Conservation (phyloP, 257 asterid species). For the Solanum tacnaense region DNA sequence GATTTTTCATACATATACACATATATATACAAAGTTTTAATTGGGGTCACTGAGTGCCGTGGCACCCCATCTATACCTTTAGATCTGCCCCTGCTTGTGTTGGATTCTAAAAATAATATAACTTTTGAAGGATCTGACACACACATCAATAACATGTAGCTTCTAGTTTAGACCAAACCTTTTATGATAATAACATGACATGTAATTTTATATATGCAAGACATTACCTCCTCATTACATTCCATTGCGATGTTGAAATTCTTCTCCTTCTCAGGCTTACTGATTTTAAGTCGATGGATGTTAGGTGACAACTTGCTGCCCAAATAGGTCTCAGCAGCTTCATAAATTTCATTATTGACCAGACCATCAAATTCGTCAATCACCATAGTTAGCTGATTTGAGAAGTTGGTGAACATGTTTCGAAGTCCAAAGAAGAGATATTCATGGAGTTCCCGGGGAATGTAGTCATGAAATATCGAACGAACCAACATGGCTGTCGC, state of each 20-base stretch:
- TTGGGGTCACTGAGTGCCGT: too few relatives aligned
- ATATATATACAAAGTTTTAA: too few relatives aligned
- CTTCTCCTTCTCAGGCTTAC: neutral
- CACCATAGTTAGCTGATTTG: neutral
- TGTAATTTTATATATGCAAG: neutral
- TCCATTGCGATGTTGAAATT: neutral
- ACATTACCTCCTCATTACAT: constrained; percentile 3
- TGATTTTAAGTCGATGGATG: constrained; percentile 2
- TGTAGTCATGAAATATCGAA: constrained; percentile 3
- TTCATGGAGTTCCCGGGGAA: constrained; percentile 5
- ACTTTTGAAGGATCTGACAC: too few relatives aligned
- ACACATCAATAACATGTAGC: too few relatives aligned
- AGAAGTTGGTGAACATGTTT: neutral
- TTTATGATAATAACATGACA: neutral
- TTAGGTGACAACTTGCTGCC: neutral
- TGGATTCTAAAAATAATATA: too few relatives aligned
- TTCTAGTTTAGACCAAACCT: neutral
- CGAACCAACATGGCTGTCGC: constrained; percentile 12
- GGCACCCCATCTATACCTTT: too few relatives aligned
- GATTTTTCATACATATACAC: too few relatives aligned
- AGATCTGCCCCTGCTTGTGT: too few relatives aligned
- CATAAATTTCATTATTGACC: constrained; percentile 2
- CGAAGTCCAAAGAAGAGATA: neutral
- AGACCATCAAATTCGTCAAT: constrained; percentile 10
- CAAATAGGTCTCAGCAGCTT: constrained; percentile 11